Conservation (phyloP, 2,329 filamentous ascomycete species). For the Epichloe sylvatica region DNA sequence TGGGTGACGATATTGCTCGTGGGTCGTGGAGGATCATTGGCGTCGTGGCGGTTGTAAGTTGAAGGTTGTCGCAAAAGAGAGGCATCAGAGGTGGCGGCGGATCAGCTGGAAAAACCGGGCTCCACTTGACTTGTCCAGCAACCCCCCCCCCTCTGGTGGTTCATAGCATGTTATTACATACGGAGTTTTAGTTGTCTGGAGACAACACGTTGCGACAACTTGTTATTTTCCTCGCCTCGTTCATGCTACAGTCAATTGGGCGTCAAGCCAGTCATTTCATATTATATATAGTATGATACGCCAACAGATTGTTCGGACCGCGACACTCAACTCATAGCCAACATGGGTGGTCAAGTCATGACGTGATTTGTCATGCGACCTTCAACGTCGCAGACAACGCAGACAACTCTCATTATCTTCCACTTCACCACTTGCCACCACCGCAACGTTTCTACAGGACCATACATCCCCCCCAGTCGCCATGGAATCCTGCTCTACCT, state of each 20-base stretch:
- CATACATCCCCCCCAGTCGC: conserved; percentile 1
- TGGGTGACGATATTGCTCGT: not conserved
- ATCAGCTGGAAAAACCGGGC: not conserved
- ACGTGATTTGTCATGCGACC: conserved; percentile 5
- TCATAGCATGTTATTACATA: no score
- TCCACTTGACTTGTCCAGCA: not conserved
- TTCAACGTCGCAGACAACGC: not conserved
- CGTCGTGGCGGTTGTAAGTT: not conserved
- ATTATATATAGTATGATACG: no score
- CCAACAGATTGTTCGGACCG: no score
- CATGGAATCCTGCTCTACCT: conserved; percentile 52
- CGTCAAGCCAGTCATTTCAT: no score
- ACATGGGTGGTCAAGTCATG: not conserved
- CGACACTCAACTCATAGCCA: no score
- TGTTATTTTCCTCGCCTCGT: no score
- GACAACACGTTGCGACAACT: no score
- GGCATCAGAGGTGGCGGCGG: not conserved
- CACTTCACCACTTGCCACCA: not conserved
- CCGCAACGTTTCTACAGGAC: not conserved
- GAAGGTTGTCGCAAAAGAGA: not conserved
- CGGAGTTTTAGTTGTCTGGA: no score
- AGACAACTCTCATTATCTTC: not conserved
- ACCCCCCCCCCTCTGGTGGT: no score
- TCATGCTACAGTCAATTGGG: no score
- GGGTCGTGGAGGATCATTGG: no score